phyloP scores from a whole-genome alignment of 345 rosid genomes.

The Populus tremula region DNA sequence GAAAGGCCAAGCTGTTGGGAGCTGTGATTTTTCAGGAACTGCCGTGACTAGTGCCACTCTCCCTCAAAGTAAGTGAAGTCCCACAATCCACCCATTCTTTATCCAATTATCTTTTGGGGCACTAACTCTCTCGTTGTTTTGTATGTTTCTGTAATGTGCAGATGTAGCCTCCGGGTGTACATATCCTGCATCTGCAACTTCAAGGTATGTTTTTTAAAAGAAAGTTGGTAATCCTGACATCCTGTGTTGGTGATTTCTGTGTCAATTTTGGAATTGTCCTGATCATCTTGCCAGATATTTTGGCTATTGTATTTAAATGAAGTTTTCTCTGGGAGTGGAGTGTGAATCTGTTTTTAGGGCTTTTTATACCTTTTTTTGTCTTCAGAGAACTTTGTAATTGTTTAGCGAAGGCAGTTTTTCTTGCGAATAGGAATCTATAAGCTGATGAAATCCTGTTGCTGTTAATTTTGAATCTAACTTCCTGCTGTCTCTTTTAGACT shows the following conservation, averaged over 20 bases:
- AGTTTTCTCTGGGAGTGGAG: neutral
- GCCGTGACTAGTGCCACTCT: slow-evolving; percentile 36
- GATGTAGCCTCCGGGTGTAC: slow-evolving; percentile 14
- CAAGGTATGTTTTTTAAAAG: neutral
- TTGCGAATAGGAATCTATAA: neutral
- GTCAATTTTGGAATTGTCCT: neutral
- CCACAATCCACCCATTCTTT: too few species aligned
- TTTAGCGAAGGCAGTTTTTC: neutral
- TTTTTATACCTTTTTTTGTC: neutral
- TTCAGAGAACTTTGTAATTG: neutral
- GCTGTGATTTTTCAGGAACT: slow-evolving; percentile 74
- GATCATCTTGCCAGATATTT: neutral
- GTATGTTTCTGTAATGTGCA: slow-evolving; percentile 3
- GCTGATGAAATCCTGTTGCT: neutral
- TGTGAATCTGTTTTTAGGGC: slow-evolving; percentile 9
- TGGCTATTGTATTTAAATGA: neutral
- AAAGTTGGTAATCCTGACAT: neutral
- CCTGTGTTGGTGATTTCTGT: neutral
- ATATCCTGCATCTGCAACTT: slow-evolving; percentile 12
- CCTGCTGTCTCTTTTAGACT: neutral
- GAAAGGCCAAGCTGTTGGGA: slow-evolving; percentile 48
- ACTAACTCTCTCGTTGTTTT: neutral
- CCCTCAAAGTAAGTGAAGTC: slow-evolving; percentile 14
- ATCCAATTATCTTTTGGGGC: neutral
- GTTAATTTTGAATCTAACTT: neutral